Evolutionary conservation across 495 filamentous ascomycete genomes (phyloP), one percentile per base, ranked within the genome.

Genomic region (Talaromyces ruber): DNA sequence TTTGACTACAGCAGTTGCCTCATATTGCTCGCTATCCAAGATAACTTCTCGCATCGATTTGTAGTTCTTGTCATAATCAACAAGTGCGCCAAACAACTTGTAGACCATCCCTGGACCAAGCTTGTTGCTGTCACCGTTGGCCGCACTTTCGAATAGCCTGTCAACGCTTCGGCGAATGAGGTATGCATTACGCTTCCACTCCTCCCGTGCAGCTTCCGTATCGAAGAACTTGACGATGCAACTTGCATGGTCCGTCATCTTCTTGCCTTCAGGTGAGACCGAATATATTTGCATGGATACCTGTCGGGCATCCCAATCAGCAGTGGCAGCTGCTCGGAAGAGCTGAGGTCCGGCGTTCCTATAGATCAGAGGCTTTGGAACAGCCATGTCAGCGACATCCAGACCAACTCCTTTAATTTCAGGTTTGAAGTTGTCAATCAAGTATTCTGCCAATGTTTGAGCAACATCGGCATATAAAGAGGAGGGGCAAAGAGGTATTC

Each of bases 401-500:
- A 85, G 77, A 6, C 78, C 81, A 37, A 82, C 73, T n/a, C 79
- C 76, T 63, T 81, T 75, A 18, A 70, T 68, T 8, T 82, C 79
- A 1, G 82, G 82, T 32, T 81, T 79, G 58, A 84, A 70, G 45
- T 84, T 76, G 61, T 84, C 80, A 58, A 88, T 82, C 26, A 86
- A 74, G 64, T 90, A 91, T 26, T 91, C 82, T 63, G 80, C 86
- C 45, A 90, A 72, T 0, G 89, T 92, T 63, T 90, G 81, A 12
- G 88, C 88, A 76, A 91, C 90, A 70, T 93, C 90, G 26, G 84
- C 88, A 63, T 91, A 92, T 1, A 92, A 72, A 2, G 87, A 84
- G 11, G 84, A 78, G 56, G 84, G 77, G 52, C 79, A 82, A 21
- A 87, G 76, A 14, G 79, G 71, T 18, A 75, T 72, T 9, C 85